phyloP scores from a whole-genome alignment of 352 stramenopile species.

The Pythium aristosporum region DNA sequence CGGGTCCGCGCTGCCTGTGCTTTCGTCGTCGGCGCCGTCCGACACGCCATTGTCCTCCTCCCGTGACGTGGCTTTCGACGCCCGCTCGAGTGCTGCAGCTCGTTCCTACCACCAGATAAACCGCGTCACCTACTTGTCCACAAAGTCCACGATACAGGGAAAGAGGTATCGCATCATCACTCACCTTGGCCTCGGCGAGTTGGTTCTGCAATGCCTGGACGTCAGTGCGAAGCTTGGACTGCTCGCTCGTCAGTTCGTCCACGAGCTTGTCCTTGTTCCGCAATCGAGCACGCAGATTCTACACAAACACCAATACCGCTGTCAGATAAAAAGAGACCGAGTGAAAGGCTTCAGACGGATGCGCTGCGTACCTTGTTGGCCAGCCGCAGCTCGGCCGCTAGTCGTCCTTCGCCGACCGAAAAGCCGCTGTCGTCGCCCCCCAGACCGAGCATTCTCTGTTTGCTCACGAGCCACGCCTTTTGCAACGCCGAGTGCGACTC shows the following conservation, averaged over 20 bases:
- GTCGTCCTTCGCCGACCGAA: constrained; percentile 77
- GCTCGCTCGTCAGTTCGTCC: constrained; percentile 76
- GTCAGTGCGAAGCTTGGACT: constrained; percentile 53
- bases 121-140: not conserved
- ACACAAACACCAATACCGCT: not conserved
- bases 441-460: constrained; percentile 70
- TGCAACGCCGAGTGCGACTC: constrained; percentile 75
- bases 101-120: constrained; percentile 5
- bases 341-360: not conserved
- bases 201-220: constrained; percentile 63
- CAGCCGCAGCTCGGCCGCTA: constrained; percentile 76
- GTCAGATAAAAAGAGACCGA: not conserved
- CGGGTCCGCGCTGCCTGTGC: constrained; percentile 19
- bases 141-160: not conserved
- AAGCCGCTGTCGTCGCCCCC: constrained; percentile 43
- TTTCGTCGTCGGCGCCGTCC: constrained; percentile 23
- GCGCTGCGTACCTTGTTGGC: constrained; percentile 73
- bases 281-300: constrained; percentile 79
- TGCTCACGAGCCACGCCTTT: constrained; percentile 72
- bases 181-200: constrained; percentile 60
- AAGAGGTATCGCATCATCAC: not conserved
- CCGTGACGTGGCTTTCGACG: not conserved
- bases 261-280: constrained; percentile 84
- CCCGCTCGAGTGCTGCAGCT: constrained; percentile 9
- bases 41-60: constrained; percentile 17